These are phyloP conservation scores for Solanum bulbocastanum DNA, from an alignment of 257 asterid species.

Conservation along the genomic window DNA sequence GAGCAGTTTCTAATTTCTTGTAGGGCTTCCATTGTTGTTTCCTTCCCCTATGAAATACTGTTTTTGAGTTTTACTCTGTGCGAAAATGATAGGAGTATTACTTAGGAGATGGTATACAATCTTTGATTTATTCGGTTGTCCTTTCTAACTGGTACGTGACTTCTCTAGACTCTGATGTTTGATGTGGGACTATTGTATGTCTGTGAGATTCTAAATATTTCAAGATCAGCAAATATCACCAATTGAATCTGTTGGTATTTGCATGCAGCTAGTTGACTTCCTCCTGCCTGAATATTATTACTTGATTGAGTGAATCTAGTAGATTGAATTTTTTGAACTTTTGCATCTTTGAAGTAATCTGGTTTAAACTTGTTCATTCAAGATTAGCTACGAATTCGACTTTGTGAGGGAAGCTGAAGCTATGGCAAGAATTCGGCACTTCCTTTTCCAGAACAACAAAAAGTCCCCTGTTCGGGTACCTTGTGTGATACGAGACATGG, in stretches of 20 bases:
- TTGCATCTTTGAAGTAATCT: background rate
- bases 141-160: background rate
- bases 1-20: background rate
- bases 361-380: conserved; percentile 10
- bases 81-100: background rate
- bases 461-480: conserved; percentile 78
- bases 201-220: background rate
- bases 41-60: background rate
- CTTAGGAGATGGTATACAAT: background rate
- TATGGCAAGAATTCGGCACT: conserved; percentile 70
- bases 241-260: background rate
- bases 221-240: background rate
- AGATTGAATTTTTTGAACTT: background rate
- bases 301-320: background rate
- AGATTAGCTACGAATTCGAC: conserved; percentile 94
- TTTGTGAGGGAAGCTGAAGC: conserved; percentile 93
- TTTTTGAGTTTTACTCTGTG: background rate
- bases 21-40: background rate
- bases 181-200: background rate
- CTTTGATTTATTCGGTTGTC: background rate
- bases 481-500: conserved; percentile 44
- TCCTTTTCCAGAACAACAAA: conserved; percentile 60
- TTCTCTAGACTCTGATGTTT: background rate
- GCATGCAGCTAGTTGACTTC: background rate
- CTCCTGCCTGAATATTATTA: background rate